These are phyloP conservation scores for Citrus mangshanensis DNA, from an alignment of 345 rosid genomes.

Conservation along the genomic window DNA sequence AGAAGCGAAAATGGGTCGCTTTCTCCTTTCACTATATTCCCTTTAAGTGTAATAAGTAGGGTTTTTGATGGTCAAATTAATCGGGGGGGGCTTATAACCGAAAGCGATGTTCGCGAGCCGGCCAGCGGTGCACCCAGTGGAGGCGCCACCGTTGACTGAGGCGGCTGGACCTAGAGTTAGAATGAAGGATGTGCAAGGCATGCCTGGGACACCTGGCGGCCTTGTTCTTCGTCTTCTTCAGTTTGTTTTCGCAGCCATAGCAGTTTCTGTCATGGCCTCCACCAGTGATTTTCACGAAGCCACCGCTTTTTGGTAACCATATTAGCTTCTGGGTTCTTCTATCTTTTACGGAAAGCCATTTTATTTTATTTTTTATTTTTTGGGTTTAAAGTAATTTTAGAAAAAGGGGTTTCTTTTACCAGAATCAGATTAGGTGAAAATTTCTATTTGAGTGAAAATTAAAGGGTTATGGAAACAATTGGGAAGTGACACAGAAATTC, in stretches of 20 bases:
- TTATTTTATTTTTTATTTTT: too few species aligned
- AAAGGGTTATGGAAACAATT: too few species aligned
- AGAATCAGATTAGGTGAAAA: too few species aligned
- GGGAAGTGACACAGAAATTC: too few species aligned
- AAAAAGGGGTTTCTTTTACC: background rate
- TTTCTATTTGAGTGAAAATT: too few species aligned
- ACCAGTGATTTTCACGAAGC: conserved; percentile 62
- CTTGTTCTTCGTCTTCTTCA: conserved; percentile 62
- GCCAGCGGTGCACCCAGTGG: conserved; percentile 78
- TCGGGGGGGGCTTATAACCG: background rate
- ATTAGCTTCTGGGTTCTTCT: background rate
- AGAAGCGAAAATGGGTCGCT: background rate
- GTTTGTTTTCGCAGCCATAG: conserved; percentile 47
- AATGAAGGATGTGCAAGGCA: conserved; percentile 79
- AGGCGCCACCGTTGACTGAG: conserved; percentile 52
- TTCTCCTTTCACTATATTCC: background rate
- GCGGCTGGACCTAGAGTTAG: conserved; percentile 46
- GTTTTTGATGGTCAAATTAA: background rate
- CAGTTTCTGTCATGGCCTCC: conserved; percentile 68
- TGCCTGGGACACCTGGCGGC: conserved; percentile 85
- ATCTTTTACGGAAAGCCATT: background rate
- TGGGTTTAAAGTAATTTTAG: background rate
- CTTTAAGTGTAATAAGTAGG: background rate
- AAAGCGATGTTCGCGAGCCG: conserved; percentile 49
- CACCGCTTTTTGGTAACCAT: conserved; percentile 64